Percentiles rank a stretch among this genome's conserved stretches.
phyloP scores from a whole-genome alignment of 2,329 filamentous ascomycete genomes.

The Aspergillus sp. region DNA sequence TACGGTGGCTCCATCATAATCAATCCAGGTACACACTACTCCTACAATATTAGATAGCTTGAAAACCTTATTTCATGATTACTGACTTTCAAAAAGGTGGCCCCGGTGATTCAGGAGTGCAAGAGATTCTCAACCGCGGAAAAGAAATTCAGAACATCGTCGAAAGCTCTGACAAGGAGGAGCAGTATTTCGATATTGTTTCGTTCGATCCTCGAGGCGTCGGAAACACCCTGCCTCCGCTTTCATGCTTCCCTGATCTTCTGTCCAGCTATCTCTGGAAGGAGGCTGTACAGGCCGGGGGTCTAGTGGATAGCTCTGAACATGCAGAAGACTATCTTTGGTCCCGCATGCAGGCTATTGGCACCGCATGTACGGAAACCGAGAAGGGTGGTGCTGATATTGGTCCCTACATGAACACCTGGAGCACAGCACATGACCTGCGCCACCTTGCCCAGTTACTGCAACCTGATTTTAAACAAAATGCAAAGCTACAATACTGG shows the following conservation, averaged over 20 bases:
- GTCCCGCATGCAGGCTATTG: neutral
- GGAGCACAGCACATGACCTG: neutral
- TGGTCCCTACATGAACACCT: neutral
- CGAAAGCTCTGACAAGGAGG: neutral
- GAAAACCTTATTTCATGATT: neutral
- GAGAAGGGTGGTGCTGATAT: neutral
- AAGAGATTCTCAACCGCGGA: neutral
- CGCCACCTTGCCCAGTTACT: neutral
- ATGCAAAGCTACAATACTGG: neutral
- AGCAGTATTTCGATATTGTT: neutral
- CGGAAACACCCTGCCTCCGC: neutral
- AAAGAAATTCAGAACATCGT: neutral
- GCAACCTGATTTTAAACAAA: neutral
- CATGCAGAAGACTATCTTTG: neutral
- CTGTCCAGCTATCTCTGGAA: neutral
- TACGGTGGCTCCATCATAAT: neutral
- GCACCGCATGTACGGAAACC: neutral
- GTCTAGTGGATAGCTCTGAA: neutral
- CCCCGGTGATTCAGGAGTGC: neutral
- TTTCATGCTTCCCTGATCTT: neutral
- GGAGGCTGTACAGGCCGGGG: neutral
- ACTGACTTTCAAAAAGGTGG: neutral
- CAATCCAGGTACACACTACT: neutral
- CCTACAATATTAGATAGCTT: neutral
- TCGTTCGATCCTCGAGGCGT: neutral